These are phyloP conservation scores for Astrocystis sublimbata DNA, from an alignment of 495 filamentous ascomycete genomes.

Conservation along the genomic window DNA sequence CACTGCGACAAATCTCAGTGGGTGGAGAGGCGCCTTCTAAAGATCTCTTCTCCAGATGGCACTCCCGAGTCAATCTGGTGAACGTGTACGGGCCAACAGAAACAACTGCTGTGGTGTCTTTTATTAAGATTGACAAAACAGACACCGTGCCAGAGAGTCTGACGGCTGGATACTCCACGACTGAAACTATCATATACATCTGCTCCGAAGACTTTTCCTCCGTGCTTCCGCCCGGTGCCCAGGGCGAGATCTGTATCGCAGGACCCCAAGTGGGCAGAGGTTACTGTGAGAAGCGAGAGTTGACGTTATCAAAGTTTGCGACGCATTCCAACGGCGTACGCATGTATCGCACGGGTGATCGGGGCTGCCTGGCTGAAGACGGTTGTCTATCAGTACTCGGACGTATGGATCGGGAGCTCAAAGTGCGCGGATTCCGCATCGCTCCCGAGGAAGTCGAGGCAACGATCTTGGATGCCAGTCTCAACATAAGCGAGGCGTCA, in stretches of 20 bases:
- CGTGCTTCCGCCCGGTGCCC: background rate
- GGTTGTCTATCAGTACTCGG: background rate
- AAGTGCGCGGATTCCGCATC: background rate
- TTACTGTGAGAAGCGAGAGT: background rate
- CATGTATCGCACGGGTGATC: background rate
- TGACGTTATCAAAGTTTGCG: background rate
- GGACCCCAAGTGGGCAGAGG: background rate
- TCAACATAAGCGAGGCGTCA: background rate
- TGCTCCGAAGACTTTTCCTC: background rate
- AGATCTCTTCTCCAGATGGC: background rate
- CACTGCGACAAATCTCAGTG: background rate
- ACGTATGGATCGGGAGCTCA: background rate
- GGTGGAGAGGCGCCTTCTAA: background rate
- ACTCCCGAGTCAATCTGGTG: slow-evolving; percentile 40
- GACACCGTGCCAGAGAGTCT: background rate
- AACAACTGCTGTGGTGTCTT: slow-evolving; percentile 44
- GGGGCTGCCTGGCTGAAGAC: background rate
- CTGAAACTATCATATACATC: background rate
- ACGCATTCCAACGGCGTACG: background rate
- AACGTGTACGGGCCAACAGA: slow-evolving; percentile 61
- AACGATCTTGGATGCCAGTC: background rate
- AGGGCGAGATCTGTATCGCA: background rate
- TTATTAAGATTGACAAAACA: background rate
- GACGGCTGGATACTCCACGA: background rate
- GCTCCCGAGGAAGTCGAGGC: background rate